Percentiles rank a stretch among this genome's conserved stretches.
Evolutionary conservation across 1,139 yeast genomes (phyloP).

Genomic region (Hanseniaspora uvarum): DNA sequence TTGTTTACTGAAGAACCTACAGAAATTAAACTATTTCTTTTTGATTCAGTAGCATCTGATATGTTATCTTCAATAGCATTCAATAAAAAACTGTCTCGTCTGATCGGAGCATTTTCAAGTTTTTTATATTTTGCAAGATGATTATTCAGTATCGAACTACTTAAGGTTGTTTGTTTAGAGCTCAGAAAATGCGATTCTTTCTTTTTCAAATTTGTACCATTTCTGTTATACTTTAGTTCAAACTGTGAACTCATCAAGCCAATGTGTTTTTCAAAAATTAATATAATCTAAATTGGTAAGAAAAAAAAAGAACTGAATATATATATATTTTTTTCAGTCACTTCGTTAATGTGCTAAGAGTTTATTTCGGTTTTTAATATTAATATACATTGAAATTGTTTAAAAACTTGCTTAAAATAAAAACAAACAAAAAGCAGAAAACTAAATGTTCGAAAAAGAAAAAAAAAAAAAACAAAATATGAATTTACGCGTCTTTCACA

Average conservation of each 20-base stretch:
- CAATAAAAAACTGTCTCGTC: constrained; percentile 7
- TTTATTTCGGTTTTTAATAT: neutral
- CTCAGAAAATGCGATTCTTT: neutral
- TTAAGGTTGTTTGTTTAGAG: neutral
- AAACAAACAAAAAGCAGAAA: neutral
- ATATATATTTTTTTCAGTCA: neutral
- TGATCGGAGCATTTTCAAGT: neutral
- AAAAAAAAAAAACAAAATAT: neutral
- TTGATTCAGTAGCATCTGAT: constrained; percentile 4
- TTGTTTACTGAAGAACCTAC: neutral
- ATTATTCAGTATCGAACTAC: neutral
- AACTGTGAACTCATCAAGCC: constrained; percentile 5
- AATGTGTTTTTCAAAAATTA: neutral
- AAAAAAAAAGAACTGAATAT: too few species aligned
- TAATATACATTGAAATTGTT: neutral
- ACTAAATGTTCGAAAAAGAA: neutral
- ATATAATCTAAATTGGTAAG: neutral
- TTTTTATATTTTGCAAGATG: neutral
- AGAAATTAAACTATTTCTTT: constrained; percentile 15
- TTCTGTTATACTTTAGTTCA: constrained; percentile 11
- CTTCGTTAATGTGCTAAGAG: neutral
- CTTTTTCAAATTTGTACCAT: constrained; percentile 9
- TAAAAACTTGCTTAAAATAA: neutral
- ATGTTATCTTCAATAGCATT: constrained; percentile 13
- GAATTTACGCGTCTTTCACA: neutral